Percentiles rank a stretch among this genome's conserved stretches.
phyloP scores from a whole-genome alignment of 2,329 filamentous ascomycete species.

The Furcasterigmium furcatum region DNA sequence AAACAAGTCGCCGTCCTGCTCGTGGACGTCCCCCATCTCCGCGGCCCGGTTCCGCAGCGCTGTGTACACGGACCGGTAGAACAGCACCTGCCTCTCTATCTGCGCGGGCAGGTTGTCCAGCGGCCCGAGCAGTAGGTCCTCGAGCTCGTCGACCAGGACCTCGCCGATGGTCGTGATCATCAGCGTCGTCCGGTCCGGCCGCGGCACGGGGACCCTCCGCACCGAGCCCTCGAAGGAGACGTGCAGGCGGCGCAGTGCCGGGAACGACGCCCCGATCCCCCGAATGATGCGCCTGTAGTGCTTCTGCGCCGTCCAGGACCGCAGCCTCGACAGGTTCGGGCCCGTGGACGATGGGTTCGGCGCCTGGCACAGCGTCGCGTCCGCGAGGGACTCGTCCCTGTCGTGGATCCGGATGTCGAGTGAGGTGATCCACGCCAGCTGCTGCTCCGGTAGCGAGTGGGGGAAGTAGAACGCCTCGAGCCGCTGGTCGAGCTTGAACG shows the following conservation, averaged over 20 bases:
- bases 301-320: conserved; percentile 3
- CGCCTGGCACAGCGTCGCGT: conserved; percentile 7
- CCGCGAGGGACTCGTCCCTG: conserved; percentile 9
- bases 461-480: conserved; percentile 12
- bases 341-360: conserved; percentile 2
- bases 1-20: background rate
- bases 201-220: conserved; percentile 8
- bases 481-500: conserved; percentile 12
- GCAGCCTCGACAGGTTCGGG: conserved; percentile 5
- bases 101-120: conserved; percentile 7
- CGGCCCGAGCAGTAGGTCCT: conserved; percentile 3
- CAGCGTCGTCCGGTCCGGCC: conserved; percentile 8
- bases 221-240: conserved; percentile 12
- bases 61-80: conserved; percentile 11
- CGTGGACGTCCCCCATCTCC: background rate
- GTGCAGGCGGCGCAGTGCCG: conserved; percentile 10
- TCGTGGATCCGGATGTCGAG: conserved; percentile 12
- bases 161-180: conserved; percentile 11
- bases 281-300: conserved; percentile 9
- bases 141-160: conserved; percentile 7
- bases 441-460: conserved; percentile 2
- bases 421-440: conserved; percentile 11
- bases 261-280: conserved; percentile 5
- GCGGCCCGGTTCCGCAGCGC: conserved; percentile 1
- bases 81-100: conserved; percentile 8